Evolutionary conservation across 2,329 filamentous ascomycete genomes (phyloP).

Genomic region (Nectriaceae sp.): DNA sequence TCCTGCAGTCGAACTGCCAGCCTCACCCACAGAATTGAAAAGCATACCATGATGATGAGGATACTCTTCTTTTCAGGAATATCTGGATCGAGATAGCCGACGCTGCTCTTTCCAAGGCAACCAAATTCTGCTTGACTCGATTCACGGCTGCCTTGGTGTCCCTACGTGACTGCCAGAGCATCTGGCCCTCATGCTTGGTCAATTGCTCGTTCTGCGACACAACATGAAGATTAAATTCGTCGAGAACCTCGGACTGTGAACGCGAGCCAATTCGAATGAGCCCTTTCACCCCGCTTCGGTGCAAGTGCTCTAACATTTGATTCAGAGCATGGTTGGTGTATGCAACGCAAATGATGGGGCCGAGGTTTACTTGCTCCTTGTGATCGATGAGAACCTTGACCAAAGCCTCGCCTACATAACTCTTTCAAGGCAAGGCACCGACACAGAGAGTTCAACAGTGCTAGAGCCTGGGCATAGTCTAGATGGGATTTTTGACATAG

Average conservation of each 20-base stretch:
- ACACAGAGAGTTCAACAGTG: too few species aligned
- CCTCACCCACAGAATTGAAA: too few species aligned
- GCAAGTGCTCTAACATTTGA: conserved; percentile 58
- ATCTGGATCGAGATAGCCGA: neutral
- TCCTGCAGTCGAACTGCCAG: too few species aligned
- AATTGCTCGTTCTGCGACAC: conserved; percentile 3
- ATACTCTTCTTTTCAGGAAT: neutral
- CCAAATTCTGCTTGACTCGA: neutral
- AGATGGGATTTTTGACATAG: too few species aligned
- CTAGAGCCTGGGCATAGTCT: conserved; percentile 64
- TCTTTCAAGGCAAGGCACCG: conserved; percentile 73
- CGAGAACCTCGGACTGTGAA: conserved; percentile 7
- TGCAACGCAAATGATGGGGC: conserved; percentile 41
- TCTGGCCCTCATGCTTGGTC: conserved; percentile 4
- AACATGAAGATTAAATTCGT: conserved; percentile 5
- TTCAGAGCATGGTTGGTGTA: conserved; percentile 51
- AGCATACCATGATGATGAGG: neutral
- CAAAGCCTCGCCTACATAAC: conserved; percentile 58
- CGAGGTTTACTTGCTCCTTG: conserved; percentile 39
- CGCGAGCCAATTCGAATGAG: conserved; percentile 59
- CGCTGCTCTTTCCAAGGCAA: neutral
- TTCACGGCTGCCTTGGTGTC: neutral
- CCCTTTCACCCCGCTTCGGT: conserved; percentile 44
- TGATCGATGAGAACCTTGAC: conserved; percentile 53
- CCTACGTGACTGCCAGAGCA: neutral